phyloP scores from a whole-genome alignment of 768 basidiomycete species.

The Lactifluus volemus region DNA sequence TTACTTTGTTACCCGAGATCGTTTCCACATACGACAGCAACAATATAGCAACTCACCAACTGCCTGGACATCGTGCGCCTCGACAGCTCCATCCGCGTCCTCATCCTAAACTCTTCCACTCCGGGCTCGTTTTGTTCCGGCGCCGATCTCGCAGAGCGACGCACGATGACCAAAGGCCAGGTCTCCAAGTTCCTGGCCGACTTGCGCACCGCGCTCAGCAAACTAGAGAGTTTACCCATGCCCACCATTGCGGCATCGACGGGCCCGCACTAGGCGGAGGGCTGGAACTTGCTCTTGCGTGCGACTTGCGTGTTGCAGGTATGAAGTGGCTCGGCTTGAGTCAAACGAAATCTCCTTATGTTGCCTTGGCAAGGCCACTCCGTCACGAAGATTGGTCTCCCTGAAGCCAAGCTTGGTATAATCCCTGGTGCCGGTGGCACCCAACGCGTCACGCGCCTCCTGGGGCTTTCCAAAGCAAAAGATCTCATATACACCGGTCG shows the following conservation, averaged over 20 bases:
- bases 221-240: slow-evolving; percentile 75
- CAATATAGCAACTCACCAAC: slow-evolving; percentile 12
- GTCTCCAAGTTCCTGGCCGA: slow-evolving; percentile 70
- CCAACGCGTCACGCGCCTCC: slow-evolving; percentile 66
- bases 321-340: slow-evolving; percentile 20
- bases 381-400: slow-evolving; percentile 82
- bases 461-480: slow-evolving; percentile 77
- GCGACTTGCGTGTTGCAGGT: slow-evolving; percentile 89
- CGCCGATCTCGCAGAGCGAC: slow-evolving; percentile 80
- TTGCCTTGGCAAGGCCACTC: slow-evolving; percentile 34
- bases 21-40: neutral
- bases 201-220: slow-evolving; percentile 59
- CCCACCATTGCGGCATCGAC: slow-evolving; percentile 92
- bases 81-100: slow-evolving; percentile 63
- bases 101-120: slow-evolving; percentile 76
- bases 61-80: slow-evolving; percentile 5
- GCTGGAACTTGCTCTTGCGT: slow-evolving; percentile 77
- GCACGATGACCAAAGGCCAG: slow-evolving; percentile 68
- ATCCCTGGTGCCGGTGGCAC: slow-evolving; percentile 91
- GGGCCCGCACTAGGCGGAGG: slow-evolving; percentile 94
- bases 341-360: no score
- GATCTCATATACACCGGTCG: slow-evolving; percentile 80
- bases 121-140: slow-evolving; percentile 85
- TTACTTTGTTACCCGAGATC: neutral
- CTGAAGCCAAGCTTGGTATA: slow-evolving; percentile 70